A percentile compares a stretch with the other conserved stretches of the same genome.
These are phyloP conservation scores for Orbilia ellipsospora DNA, from an alignment of 2,329 filamentous ascomycete species.

Conservation along the genomic window DNA sequence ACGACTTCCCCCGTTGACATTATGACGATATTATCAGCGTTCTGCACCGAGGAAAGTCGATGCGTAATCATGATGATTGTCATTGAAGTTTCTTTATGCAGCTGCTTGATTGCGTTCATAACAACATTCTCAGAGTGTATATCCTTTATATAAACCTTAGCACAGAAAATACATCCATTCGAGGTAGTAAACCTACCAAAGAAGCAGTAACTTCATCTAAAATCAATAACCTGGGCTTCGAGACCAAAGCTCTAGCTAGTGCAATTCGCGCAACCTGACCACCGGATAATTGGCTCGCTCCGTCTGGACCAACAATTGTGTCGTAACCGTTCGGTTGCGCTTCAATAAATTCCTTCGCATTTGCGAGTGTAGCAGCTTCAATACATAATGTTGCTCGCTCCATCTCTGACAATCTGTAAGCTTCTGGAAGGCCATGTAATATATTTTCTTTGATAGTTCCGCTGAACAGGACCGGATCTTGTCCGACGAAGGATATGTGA, in stretches of 20 bases:
- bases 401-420: constrained; percentile 62
- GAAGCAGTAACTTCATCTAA: constrained; percentile 59
- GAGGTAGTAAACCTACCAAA: constrained; percentile 43
- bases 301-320: constrained; percentile 58
- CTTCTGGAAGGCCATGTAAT: constrained; percentile 66
- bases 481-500: constrained; percentile 73
- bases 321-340: constrained; percentile 57
- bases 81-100: constrained; percentile 58
- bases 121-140: constrained; percentile 51
- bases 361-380: constrained; percentile 57
- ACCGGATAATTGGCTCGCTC: constrained; percentile 57
- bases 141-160: constrained; percentile 22
- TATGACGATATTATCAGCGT: constrained; percentile 64
- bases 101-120: constrained; percentile 38
- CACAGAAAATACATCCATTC: not conserved
- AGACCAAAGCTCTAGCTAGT: constrained; percentile 61
- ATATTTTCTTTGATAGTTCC: constrained; percentile 70
- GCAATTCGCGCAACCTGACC: constrained; percentile 58
- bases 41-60: constrained; percentile 63
- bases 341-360: constrained; percentile 58
- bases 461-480: constrained; percentile 76
- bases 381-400: constrained; percentile 25
- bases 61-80: constrained; percentile 64
- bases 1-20: constrained; percentile 62
- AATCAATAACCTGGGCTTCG: constrained; percentile 56